These are phyloP conservation scores for Mycena filopes DNA, from an alignment of 768 basidiomycete genomes.

Conservation along the genomic window DNA sequence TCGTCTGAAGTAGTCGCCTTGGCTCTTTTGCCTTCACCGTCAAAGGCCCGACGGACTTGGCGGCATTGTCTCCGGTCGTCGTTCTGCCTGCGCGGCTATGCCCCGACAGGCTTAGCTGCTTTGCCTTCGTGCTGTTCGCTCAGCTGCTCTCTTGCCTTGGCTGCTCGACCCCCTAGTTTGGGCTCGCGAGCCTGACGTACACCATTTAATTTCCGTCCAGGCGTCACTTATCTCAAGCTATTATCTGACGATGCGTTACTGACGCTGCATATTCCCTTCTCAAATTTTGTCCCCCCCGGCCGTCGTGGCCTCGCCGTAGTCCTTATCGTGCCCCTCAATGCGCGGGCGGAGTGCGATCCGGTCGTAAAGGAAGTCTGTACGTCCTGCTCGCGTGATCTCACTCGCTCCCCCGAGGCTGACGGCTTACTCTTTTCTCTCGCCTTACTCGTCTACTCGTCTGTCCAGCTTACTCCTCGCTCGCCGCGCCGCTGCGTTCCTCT, in stretches of 20 bases:
- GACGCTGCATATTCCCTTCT: conserved; percentile 23
- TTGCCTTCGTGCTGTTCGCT: conserved; percentile 5
- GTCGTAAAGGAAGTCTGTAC: conserved; percentile 90
- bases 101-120: conserved; percentile 4
- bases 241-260: conserved; percentile 26
- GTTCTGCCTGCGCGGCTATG: not conserved
- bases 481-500: not conserved
- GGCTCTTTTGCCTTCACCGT: conserved; percentile 12
- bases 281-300: conserved; percentile 93
- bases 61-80: too few relatives aligned
- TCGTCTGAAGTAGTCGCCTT: not conserved
- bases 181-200: conserved; percentile 11
- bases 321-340: conserved; percentile 93
- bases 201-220: conserved; percentile 20
- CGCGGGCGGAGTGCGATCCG: conserved; percentile 84
- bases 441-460: conserved; percentile 23
- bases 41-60: not conserved
- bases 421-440: conserved; percentile 15
- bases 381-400: conserved; percentile 47
- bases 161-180: not conserved
- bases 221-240: conserved; percentile 10
- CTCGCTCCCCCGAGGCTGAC: not conserved
- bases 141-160: not conserved
- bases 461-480: conserved; percentile 8
- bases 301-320: conserved; percentile 93